Evolutionary conservation across 495 filamentous ascomycete genomes (phyloP).

Genomic region (Podospora pseudoanserina): DNA sequence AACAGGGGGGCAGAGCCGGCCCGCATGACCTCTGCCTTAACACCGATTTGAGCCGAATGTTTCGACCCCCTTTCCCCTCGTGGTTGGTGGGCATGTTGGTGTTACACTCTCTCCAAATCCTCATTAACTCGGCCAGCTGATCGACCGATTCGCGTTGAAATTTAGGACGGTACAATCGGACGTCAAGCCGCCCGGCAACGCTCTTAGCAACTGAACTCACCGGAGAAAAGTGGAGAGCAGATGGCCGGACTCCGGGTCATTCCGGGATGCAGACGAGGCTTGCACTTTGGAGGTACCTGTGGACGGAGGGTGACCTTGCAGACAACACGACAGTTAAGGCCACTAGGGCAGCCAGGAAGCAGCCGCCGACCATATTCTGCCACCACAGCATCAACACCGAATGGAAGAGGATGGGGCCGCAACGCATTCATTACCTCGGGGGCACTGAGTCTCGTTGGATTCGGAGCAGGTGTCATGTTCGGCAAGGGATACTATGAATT

Average conservation of each 20-base stretch:
- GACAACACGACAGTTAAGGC: neutral
- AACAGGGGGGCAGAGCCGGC: neutral
- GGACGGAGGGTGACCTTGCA: neutral
- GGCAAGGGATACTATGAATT: neutral
- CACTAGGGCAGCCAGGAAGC: neutral
- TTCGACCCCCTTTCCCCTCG: neutral
- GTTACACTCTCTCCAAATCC: neutral
- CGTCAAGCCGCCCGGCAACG: neutral
- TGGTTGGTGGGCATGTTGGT: neutral
- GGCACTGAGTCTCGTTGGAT: constrained; percentile 1
- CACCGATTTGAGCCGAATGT: neutral
- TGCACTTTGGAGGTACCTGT: neutral
- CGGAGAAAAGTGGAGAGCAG: constrained; percentile 1
- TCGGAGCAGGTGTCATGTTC: constrained; percentile 10
- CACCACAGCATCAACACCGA: neutral
- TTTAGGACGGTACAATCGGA: neutral
- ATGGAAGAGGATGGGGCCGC: neutral
- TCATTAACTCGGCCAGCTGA: neutral
- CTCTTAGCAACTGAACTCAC: neutral
- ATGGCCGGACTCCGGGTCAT: constrained; percentile 9
- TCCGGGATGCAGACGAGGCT: neutral
- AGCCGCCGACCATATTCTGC: neutral
- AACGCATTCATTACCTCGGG: neutral
- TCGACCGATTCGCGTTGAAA: neutral
- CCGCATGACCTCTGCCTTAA: neutral